Evolutionary conservation across 2,329 filamentous ascomycete genomes (phyloP), one percentile per base, ranked within the genome.

Genomic region (Trichoderma citrinoviride): DNA sequence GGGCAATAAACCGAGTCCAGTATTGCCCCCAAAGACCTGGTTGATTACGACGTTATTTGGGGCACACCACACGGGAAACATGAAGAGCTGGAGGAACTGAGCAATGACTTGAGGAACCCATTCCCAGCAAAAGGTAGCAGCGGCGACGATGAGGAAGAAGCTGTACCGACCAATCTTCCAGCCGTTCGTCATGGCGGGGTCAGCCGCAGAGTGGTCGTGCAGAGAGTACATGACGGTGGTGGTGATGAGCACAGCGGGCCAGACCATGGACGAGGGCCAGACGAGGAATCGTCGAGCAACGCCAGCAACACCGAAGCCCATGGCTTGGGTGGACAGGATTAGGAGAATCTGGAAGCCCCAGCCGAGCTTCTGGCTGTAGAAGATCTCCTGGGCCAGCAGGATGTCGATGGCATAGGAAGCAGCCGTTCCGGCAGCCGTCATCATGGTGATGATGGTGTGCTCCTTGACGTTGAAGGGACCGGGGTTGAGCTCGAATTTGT

Each of bases 281-380:
- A 86, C 81, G 29, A 89, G 80, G 75, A 86, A 89, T 41, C 84
- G 81, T 23, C 85, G 79, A 29, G 81, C 78, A 64, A 89, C 72
- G 3, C 87, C 87, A 7, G 87, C 87, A 33, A 89, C 77, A 2
- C 87, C 86, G 67, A 88, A 88, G 6, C 87, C 87, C 65, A 87
- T 85, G 70, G 86, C 80, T 65, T 88, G 84, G 1, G 85, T 87
- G 3, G 85, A 86, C 65, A 88, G 81, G 62, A 81, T 83, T 66
- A 87, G 79, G 5, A 89, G 76, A 5, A 88, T 75, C 73, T 88
- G 83, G 74, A 86, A 88, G 2, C 81, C 81, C 77, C 83, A 72
- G 58, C 83, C 81, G 57, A 85, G 82, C 4, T 79, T 75, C 69
- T 85, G 80, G 56, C 80, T 71, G 70, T 85, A 85, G 68, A 81